Evolutionary conservation across 129 eudicot genomes (phyloP).

Genomic region (Rutidosis leptorrhynchoides): DNA sequence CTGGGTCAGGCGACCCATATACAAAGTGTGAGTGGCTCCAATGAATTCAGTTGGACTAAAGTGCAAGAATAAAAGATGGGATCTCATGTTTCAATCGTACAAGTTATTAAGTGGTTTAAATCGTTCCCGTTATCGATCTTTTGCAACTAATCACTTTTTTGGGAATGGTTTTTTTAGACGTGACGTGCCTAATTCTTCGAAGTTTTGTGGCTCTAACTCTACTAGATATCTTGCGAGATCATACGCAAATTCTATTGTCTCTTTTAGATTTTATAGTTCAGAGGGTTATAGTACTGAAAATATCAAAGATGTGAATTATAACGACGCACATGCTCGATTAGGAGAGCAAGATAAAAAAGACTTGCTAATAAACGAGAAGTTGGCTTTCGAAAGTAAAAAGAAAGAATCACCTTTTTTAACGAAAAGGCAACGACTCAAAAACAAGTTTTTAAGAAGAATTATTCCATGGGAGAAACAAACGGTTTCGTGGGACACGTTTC

Average conservation of each 20-base stretch:
- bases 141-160: slow-evolving; percentile 22
- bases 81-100: slow-evolving; percentile 45
- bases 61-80: slow-evolving; percentile 59
- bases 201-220: slow-evolving; percentile 22
- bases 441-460: slow-evolving; percentile 76
- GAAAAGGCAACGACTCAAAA: slow-evolving; percentile 61
- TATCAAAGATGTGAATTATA: slow-evolving; percentile 32
- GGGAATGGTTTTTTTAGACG: slow-evolving; percentile 35
- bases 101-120: slow-evolving; percentile 40
- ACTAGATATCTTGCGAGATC: slow-evolving; percentile 33
- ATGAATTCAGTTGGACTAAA: slow-evolving; percentile 77
- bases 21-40: slow-evolving; percentile 29
- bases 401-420: slow-evolving; percentile 87
- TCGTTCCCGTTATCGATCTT: slow-evolving; percentile 27
- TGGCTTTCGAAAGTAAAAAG: slow-evolving; percentile 75
- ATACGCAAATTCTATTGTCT: slow-evolving; percentile 26
- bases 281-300: slow-evolving; percentile 50
- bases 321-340: slow-evolving; percentile 77
- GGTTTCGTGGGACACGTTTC: slow-evolving; percentile 88
- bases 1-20: slow-evolving; percentile 5
- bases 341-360: slow-evolving; percentile 92
- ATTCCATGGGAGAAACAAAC: slow-evolving; percentile 89
- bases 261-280: slow-evolving; percentile 66
- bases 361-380: slow-evolving; percentile 82
- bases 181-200: slow-evolving; percentile 42